phyloP scores from a whole-genome alignment of 208 protist genomes.

The Leishmania martiniquensis region DNA sequence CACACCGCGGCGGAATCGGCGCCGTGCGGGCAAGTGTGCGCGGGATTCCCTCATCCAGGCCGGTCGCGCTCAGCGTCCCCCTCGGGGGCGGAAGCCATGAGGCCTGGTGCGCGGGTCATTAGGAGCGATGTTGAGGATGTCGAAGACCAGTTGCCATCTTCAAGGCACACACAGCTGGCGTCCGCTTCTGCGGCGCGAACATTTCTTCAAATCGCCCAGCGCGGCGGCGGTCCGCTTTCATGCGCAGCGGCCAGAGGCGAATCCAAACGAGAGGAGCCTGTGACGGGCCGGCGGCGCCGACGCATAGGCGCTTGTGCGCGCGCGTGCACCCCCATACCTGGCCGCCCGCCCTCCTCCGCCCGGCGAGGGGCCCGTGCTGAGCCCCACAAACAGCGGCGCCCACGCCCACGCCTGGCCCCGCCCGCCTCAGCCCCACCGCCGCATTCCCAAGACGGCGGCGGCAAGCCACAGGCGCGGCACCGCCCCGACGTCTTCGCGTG shows the following conservation, averaged over 20 bases:
- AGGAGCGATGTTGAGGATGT: neutral
- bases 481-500: too few species aligned
- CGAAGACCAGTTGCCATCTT: neutral
- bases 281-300: neutral
- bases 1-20: neutral
- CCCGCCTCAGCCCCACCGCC: neutral
- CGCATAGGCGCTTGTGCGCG: too few species aligned
- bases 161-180: neutral
- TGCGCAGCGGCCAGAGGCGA: neutral
- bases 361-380: neutral
- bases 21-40: neutral
- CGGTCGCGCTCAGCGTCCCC: neutral
- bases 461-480: neutral
- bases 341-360: neutral
- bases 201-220: neutral
- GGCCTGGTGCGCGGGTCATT: neutral
- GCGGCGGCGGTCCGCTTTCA: too few species aligned
- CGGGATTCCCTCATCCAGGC: neutral
- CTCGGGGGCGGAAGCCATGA: too few species aligned
- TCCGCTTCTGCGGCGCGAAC: neutral
- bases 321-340: neutral
- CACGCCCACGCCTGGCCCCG: neutral
- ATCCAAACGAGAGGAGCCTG: neutral
- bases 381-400: neutral
- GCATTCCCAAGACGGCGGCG: neutral